These are phyloP conservation scores for Aspergillus affinis DNA, from an alignment of 495 filamentous ascomycete genomes.

Conservation along the genomic window DNA sequence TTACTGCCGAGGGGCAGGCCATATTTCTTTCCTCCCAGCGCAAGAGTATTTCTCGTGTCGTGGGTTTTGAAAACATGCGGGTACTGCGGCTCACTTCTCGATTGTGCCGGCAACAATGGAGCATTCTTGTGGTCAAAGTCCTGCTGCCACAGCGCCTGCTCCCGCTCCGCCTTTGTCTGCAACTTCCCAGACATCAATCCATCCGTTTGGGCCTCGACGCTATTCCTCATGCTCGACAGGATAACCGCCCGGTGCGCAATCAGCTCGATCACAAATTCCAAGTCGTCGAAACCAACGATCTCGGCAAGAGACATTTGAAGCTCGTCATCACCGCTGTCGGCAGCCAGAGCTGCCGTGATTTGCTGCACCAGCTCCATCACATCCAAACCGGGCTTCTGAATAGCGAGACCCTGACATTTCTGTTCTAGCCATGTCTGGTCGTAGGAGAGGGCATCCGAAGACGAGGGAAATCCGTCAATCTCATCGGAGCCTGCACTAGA, in stretches of 20 bases:
- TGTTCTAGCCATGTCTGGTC: conserved; percentile 60
- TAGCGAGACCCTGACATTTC: conserved; percentile 60
- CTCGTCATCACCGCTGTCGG: conserved; percentile 72
- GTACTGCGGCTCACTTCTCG: conserved; percentile 67
- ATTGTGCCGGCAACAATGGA: conserved; percentile 58
- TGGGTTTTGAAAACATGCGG: conserved; percentile 90
- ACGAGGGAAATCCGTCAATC: conserved; percentile 25
- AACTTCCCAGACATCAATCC: conserved; percentile 56
- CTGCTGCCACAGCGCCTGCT: conserved; percentile 67
- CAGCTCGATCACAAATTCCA: conserved; percentile 85
- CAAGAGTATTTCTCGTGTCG: conserved; percentile 78
- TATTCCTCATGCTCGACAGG: conserved; percentile 34
- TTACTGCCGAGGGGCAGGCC: conserved; percentile 66
- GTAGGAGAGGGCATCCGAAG: conserved; percentile 27
- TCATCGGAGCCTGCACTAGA: conserved; percentile 50
- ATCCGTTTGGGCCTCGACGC: conserved; percentile 40
- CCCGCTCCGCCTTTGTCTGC: conserved; percentile 72
- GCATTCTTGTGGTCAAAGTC: conserved; percentile 84
- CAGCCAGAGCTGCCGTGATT: conserved; percentile 64
- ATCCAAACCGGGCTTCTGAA: conserved; percentile 61
- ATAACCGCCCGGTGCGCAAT: conserved; percentile 72
- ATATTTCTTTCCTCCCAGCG: conserved; percentile 73
- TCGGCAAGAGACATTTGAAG: conserved; percentile 89
- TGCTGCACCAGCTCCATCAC: conserved; percentile 64
- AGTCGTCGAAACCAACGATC: conserved; percentile 85